Evolutionary conservation across 805 yeast genomes (phyloP), one percentile per base, ranked within the genome.

Genomic region (Lachancea kluyveri): DNA sequence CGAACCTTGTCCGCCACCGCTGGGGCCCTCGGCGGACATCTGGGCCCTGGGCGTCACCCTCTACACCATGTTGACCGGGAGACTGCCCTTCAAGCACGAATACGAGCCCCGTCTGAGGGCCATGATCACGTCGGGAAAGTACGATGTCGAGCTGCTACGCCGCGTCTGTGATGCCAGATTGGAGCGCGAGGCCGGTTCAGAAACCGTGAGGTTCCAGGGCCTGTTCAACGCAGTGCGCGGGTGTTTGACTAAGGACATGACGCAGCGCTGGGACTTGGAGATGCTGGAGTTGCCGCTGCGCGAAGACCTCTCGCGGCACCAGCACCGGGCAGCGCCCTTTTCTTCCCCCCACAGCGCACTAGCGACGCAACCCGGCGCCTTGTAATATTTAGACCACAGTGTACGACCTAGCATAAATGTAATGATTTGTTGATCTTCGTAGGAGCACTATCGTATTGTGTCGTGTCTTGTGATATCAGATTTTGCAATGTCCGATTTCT

Each of bases 21-120:
- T 47, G 49, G 79, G 80, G 2, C 78, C 83, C 2, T 61, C 74
- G 23, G 79, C 88, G 1, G 97, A 88, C 58, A 69, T 84, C 4
- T 88, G 96, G 96, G 94, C 96, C 0, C 67, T 83, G 26, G 97
- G 96, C 4, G 83, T 87, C 1, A 60, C 82, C 41, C 45, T 80
- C 4, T 87, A 74, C 54, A 77, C 94, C 1, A 70, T 86, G 73
- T 57, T 78, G 17, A 70, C 75, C 15, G 88, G 94, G 0, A 72
- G 68, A 41, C 56, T 88, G 30, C 96, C 96, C 1, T 88, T 88
- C 60, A 77, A 75, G 38, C 95, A 87, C 51, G 72, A 72, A n/a
- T 82, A 77, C 52, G 87, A 83, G 46, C 94, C 95, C 8, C 64
- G 87, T 40, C 62, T 88, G 39, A 68, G 85, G 24, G 74, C 82